phyloP scores from a whole-genome alignment of 768 basidiomycete species.

The Suillus tomentosus region DNA sequence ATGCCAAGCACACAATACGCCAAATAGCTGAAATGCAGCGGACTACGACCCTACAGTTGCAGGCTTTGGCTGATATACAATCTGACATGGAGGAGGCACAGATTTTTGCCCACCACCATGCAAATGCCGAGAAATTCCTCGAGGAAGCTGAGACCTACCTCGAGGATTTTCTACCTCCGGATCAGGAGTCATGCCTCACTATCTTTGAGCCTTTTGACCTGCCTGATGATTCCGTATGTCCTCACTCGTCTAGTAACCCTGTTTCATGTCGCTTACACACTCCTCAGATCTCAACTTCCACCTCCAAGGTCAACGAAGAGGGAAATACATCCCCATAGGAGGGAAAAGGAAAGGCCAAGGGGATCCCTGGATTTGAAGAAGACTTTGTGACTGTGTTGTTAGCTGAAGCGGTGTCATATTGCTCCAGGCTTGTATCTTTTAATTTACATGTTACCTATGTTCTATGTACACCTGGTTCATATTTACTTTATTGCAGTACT shows the following conservation, averaged over 20 bases:
- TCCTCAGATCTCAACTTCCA: not conserved
- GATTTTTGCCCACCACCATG: not conserved
- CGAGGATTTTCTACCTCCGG: not conserved
- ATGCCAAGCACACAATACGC: no score
- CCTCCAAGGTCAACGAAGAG: not conserved
- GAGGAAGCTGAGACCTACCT: not conserved
- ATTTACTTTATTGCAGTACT: not conserved
- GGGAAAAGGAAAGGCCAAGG: not conserved
- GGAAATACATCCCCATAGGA: no score
- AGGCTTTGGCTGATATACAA: not conserved
- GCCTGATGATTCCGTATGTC: conserved; percentile 4
- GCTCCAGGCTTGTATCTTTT: not conserved
- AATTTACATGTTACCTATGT: not conserved
- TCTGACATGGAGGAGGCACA: not conserved
- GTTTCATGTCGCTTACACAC: no score
- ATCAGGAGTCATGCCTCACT: not conserved
- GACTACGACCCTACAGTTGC: not conserved
- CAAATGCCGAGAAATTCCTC: conserved; percentile 1
- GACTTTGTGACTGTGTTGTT: not conserved
- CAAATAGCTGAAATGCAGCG: no score
- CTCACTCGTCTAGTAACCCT: not conserved
- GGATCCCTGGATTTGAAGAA: not conserved
- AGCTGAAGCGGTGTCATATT: no score
- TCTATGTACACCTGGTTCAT: not conserved
- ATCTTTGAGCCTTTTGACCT: not conserved